phyloP scores from a whole-genome alignment of 352 stramenopile genomes.

The Phytophthora citricola region DNA sequence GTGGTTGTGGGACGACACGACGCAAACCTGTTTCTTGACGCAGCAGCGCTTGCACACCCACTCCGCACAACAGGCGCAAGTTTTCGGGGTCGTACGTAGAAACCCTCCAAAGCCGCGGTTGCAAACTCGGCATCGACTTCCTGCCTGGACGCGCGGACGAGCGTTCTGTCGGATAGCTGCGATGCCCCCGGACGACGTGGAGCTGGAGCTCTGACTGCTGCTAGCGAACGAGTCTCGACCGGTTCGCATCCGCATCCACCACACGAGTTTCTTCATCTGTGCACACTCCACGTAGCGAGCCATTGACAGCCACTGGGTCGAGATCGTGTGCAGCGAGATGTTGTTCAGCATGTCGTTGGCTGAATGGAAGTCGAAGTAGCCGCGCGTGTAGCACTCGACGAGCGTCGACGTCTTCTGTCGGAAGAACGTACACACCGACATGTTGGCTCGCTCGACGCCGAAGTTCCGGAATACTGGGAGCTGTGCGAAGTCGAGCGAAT shows the following conservation, averaged over 20 bases:
- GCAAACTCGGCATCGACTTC: conserved; percentile 38
- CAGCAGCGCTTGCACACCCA: conserved; percentile 50
- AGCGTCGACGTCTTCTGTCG: conserved; percentile 42
- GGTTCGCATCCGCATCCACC: conserved; percentile 46
- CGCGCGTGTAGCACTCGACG: conserved; percentile 49
- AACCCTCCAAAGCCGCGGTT: conserved; percentile 39
- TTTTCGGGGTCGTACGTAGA: conserved; percentile 28
- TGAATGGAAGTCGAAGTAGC: conserved; percentile 58
- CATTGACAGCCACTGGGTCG: conserved; percentile 49
- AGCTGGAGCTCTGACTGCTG: conserved; percentile 43
- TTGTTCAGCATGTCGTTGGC: conserved; percentile 54
- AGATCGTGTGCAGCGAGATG: conserved; percentile 50
- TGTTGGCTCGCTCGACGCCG: conserved; percentile 54
- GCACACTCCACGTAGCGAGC: conserved; percentile 46
- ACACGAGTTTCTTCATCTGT: conserved; percentile 59
- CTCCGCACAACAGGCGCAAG: conserved; percentile 40
- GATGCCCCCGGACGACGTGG: conserved; percentile 33
- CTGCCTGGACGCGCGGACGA: conserved; percentile 19
- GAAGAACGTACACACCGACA: conserved; percentile 54
- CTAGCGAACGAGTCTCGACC: conserved; percentile 50
- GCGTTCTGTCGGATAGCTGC: conserved; percentile 9
- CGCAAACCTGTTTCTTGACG: conserved; percentile 46
- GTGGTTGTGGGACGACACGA: conserved; percentile 43
- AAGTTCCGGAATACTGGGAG: conserved; percentile 41
- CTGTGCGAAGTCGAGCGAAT: conserved; percentile 61